phyloP scores from a whole-genome alignment of 75 land plant genomes.

The Chamaecyparis obtusa region DNA sequence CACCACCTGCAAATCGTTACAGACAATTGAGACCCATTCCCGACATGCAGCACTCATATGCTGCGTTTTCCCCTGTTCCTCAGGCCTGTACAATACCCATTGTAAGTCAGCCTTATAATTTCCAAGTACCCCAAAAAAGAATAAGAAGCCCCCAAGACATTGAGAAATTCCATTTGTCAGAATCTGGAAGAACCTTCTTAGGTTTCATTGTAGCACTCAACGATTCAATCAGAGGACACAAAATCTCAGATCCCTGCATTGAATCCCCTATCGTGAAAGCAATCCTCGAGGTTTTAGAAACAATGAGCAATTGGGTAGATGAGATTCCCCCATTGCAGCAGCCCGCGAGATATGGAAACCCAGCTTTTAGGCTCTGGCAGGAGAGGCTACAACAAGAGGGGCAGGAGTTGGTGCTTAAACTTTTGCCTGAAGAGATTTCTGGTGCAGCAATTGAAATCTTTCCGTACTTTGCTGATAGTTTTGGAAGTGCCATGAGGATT shows the following conservation, averaged over 20 bases:
- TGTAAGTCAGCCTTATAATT: conserved; percentile 49
- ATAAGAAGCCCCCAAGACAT: conserved; percentile 64
- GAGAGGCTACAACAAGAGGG: conserved; percentile 25
- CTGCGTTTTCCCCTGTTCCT: conserved; percentile 66
- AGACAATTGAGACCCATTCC: not conserved
- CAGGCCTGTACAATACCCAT: conserved; percentile 54
- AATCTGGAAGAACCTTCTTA: conserved; percentile 57
- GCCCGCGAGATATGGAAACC: conserved; percentile 83
- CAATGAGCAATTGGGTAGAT: conserved; percentile 63
- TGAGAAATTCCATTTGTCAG: conserved; percentile 56
- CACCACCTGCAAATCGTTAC: not conserved
- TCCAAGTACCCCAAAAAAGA: conserved; percentile 59
- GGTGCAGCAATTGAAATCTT: conserved; percentile 51
- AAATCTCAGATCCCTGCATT: conserved; percentile 76
- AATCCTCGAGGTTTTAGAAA: conserved; percentile 39
- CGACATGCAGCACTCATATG: not conserved
- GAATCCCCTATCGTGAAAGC: conserved; percentile 28
- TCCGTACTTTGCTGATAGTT: conserved; percentile 85
- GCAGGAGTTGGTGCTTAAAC: conserved; percentile 19
- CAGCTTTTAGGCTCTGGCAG: conserved; percentile 80
- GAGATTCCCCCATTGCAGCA: conserved; percentile 74
- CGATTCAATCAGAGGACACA: conserved; percentile 69
- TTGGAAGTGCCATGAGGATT: conserved; percentile 86
- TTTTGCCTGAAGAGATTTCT: conserved; percentile 39
- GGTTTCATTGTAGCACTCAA: conserved; percentile 85